A percentile compares a stretch with the other conserved stretches of the same genome.
Conservation (phyloP, 805 yeast species). For the Ogataea nitratoaversa region DNA sequence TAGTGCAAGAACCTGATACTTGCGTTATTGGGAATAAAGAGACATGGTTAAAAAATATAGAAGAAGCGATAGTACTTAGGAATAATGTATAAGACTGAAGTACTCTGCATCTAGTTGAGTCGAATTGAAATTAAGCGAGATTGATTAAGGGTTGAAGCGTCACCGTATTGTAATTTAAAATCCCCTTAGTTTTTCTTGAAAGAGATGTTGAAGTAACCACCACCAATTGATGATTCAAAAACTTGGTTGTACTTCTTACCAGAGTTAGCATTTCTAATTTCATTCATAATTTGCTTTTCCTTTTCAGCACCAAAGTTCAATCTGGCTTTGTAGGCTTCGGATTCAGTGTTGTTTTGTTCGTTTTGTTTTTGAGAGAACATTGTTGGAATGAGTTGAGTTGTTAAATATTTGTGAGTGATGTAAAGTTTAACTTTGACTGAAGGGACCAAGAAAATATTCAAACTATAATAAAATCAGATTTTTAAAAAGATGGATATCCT, state of each 20-base stretch:
- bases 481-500: too few species aligned
- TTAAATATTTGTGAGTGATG: too few species aligned
- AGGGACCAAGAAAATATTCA: too few species aligned
- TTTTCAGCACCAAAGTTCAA: constrained; percentile 36
- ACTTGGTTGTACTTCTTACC: constrained; percentile 24
- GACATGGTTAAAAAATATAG: too few species aligned
- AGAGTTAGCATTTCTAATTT: constrained; percentile 29
- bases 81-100: not conserved
- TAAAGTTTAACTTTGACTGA: too few species aligned
- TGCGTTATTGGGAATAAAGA: too few species aligned
- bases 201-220: constrained; percentile 30
- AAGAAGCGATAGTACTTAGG: too few species aligned
- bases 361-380: constrained; percentile 27
- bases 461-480: too few species aligned
- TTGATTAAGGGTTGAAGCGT: not conserved
- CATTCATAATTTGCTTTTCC: constrained; percentile 36
- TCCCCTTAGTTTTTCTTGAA: constrained; percentile 20
- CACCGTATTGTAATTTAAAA: not conserved
- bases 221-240: constrained; percentile 26
- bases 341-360: constrained; percentile 30
- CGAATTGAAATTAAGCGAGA: not conserved
- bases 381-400: too few species aligned
- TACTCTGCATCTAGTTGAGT: not conserved
- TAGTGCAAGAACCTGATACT: too few species aligned
- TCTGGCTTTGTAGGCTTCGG: constrained; percentile 29